phyloP scores from a whole-genome alignment of 306 rosid species.

The Luffa aegyptiaca region DNA sequence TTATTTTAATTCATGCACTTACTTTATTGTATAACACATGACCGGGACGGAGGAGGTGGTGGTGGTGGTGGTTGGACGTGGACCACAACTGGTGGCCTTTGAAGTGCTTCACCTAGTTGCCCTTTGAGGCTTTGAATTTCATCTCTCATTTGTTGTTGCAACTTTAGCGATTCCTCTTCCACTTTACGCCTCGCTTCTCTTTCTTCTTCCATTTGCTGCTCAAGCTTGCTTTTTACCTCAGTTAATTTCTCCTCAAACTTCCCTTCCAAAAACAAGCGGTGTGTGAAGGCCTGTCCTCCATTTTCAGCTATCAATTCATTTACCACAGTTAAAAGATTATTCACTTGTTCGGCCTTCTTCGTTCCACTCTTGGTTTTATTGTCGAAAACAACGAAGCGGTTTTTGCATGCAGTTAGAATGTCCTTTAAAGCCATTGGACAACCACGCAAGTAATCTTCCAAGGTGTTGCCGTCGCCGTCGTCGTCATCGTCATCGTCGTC shows the following conservation, averaged over 20 bases:
- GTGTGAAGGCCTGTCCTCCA: conserved; percentile 55
- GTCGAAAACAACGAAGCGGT: conserved; percentile 62
- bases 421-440: conserved; percentile 68
- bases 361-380: conserved; percentile 62
- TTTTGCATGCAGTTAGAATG: conserved; percentile 38
- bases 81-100: neutral
- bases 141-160: neutral
- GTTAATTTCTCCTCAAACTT: neutral
- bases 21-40: neutral
- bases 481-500: conserved; percentile 28
- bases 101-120: accelerated
- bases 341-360: conserved; percentile 48
- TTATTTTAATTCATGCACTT: neutral
- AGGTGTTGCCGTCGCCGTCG: conserved; percentile 32
- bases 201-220: neutral
- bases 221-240: neutral
- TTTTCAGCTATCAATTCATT: conserved; percentile 33
- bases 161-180: neutral
- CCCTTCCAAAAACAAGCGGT: conserved; percentile 47
- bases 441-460: conserved; percentile 51
- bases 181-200: neutral
- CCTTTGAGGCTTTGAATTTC: neutral
- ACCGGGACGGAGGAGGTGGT: no score
- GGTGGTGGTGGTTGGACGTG: no score
- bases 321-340: conserved; percentile 46